Conservation (phyloP, 2,329 filamentous ascomycete species). For the Fusarium xylarioides region DNA sequence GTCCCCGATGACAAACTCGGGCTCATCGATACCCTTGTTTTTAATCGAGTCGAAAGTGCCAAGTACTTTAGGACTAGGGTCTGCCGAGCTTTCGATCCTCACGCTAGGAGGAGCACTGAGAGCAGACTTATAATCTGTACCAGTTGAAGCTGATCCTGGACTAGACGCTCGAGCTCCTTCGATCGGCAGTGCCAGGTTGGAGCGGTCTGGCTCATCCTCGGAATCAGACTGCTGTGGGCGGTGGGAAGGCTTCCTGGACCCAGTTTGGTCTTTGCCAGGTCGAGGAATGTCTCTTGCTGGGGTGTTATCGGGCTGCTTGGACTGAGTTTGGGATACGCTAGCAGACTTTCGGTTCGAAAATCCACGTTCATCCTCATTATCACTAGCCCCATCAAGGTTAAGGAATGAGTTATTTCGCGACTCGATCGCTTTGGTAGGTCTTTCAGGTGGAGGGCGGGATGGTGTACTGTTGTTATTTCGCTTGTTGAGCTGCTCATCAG, state of each 20-base stretch:
- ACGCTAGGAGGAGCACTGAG: slow-evolving; percentile 56
- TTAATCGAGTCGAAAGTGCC: slow-evolving; percentile 47
- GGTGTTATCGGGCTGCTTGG: slow-evolving; percentile 14
- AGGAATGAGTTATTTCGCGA: slow-evolving; percentile 60
- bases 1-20: slow-evolving; percentile 65
- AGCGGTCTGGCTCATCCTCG: slow-evolving; percentile 46
- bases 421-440: slow-evolving; percentile 42
- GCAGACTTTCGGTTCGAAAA: slow-evolving; percentile 17
- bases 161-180: slow-evolving; percentile 51
- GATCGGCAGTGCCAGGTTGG: slow-evolving; percentile 55
- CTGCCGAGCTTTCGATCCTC: slow-evolving; percentile 53
- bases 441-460: slow-evolving; percentile 46
- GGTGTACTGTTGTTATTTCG: slow-evolving; percentile 50
- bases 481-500: slow-evolving; percentile 41
- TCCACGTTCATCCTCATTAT: slow-evolving; percentile 53
- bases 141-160: slow-evolving; percentile 49
- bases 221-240: slow-evolving; percentile 43
- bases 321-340: slow-evolving; percentile 14
- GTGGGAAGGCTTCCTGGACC: slow-evolving; percentile 40
- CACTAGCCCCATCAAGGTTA: slow-evolving; percentile 58
- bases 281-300: slow-evolving; percentile 15
- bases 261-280: slow-evolving; percentile 39
- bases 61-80: slow-evolving; percentile 50
- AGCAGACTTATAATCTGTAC: slow-evolving; percentile 53
- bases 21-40: slow-evolving; percentile 63